phyloP scores from a whole-genome alignment of 2,329 filamentous ascomycete species.

The Aspergillus sp. region DNA sequence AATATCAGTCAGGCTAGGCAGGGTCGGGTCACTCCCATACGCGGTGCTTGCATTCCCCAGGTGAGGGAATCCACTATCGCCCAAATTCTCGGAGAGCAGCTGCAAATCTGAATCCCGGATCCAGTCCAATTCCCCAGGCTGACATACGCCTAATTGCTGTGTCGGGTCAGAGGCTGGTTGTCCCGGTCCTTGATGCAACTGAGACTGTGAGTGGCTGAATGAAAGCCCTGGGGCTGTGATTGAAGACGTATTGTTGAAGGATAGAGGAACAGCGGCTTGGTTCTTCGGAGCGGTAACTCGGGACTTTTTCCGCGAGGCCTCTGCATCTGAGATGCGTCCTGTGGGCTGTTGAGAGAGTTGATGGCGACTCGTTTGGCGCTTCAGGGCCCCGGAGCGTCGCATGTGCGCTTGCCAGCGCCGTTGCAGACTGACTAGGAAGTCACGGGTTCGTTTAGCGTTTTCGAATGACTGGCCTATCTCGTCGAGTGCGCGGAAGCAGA shows the following conservation, averaged over 20 bases:
- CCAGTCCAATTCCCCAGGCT: constrained; percentile 33
- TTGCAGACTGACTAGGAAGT: constrained; percentile 39
- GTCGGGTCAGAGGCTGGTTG: constrained; percentile 8
- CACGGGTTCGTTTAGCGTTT: constrained; percentile 42
- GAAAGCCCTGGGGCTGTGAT: neutral
- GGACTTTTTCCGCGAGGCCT: constrained; percentile 28
- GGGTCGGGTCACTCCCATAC: constrained; percentile 13
- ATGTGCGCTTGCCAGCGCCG: constrained; percentile 34
- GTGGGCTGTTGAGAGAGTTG: constrained; percentile 15
- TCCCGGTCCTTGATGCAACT: neutral
- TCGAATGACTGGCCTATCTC: constrained; percentile 43
- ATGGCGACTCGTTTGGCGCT: constrained; percentile 33
- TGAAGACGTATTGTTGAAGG: constrained; percentile 2
- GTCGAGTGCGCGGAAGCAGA: constrained; percentile 45
- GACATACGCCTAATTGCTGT: constrained; percentile 16
- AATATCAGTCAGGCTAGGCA: constrained; percentile 30
- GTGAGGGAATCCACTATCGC: constrained; percentile 22
- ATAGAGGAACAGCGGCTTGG: constrained; percentile 6
- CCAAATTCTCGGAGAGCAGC: constrained; percentile 26
- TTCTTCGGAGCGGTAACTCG: constrained; percentile 17
- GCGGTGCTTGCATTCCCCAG: constrained; percentile 13
- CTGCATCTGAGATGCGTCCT: constrained; percentile 7
- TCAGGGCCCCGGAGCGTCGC: constrained; percentile 17
- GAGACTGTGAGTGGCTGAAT: constrained; percentile 10
- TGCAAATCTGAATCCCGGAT: constrained; percentile 31